Evolutionary conservation across 495 filamentous ascomycete genomes (phyloP).

Genomic region (Aspergillus saccharolyticus): DNA sequence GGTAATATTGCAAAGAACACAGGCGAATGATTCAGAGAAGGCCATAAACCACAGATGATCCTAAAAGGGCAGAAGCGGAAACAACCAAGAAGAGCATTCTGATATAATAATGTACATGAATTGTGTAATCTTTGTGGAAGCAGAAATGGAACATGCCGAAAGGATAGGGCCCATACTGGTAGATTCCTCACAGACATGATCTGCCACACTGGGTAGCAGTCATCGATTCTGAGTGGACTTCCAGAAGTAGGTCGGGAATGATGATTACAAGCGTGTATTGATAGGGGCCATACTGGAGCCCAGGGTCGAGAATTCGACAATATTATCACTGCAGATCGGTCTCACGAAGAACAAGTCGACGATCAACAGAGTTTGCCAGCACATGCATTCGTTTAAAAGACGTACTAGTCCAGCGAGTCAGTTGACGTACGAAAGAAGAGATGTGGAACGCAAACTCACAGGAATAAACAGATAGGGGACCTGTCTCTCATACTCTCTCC

Average conservation of each 20-base stretch:
- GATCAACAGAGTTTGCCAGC: background rate
- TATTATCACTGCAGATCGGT: background rate
- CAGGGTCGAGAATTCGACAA: background rate
- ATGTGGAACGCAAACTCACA: conserved; percentile 50
- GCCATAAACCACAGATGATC: background rate
- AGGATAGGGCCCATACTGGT: background rate
- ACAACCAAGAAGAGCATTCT: conserved; percentile 1
- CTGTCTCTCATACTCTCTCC: conserved; percentile 80
- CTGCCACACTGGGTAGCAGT: background rate
- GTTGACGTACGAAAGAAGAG: background rate
- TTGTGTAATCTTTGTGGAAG: conserved; percentile 2
- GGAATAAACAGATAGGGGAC: conserved; percentile 97
- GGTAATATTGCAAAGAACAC: background rate
- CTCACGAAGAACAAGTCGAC: background rate
- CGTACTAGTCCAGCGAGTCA: conserved; percentile 10
- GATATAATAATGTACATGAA: conserved; percentile 21
- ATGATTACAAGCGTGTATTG: background rate
- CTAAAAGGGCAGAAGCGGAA: conserved; percentile 1
- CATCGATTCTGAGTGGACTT: background rate
- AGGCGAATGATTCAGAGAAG: background rate
- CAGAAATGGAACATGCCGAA: background rate
- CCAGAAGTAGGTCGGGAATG: background rate
- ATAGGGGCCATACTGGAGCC: background rate
- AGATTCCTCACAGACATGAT: background rate
- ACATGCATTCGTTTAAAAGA: conserved; percentile 13